Evolutionary conservation across 176 grass and related monocot species (phyloP), one percentile per base, ranked within the genome.

Genomic region (Guadua angustifolia): DNA sequence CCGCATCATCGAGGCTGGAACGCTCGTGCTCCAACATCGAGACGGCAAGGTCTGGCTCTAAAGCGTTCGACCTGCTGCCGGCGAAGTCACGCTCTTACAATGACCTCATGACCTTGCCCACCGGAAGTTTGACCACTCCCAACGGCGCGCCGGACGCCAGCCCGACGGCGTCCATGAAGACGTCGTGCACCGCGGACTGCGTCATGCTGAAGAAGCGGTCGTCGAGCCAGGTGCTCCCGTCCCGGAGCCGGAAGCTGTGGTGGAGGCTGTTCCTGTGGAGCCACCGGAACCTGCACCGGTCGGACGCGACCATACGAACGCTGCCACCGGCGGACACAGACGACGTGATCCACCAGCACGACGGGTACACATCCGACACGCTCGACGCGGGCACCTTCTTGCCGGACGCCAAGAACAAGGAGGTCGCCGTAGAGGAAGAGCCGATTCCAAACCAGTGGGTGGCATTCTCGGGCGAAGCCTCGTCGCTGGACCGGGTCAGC

Each of bases 11-110:
- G 18, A 78, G 49, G 79, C 85, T 99, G 77, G 79, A 85, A 42
- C 91, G 96, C 45, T 99, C 93, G 4, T 94, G 96, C 83, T 99
- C 93, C 77, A 99, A 99, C 84, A 99, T 99, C 29, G 96, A 99
- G 85, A 92, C 92, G 68, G 86, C 87, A 84, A 85, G 89, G 84
- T 61, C 76, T 18, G 40, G 81, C 79, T 83, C 36, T 71, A 78
- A 43, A 66, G 71, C 75, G 70, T 80, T 82, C 51, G 82, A 82
- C 51, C 88, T 39, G 49, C 82, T 61, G 42, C 90, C 90, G 26
- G 86, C 51, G 36, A 99, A 88, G 79, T 92, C 86, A 15, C 80
- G 85, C 59, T 95, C 93, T 21, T 92, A 94, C 59, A 71, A 79
- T 36, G 88, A 95, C 79, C 85, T 94, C 1, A 65, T 60, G 59